Evolutionary conservation across 495 filamentous ascomycete genomes (phyloP).

Genomic region (Hypoxylon lenormandii): DNA sequence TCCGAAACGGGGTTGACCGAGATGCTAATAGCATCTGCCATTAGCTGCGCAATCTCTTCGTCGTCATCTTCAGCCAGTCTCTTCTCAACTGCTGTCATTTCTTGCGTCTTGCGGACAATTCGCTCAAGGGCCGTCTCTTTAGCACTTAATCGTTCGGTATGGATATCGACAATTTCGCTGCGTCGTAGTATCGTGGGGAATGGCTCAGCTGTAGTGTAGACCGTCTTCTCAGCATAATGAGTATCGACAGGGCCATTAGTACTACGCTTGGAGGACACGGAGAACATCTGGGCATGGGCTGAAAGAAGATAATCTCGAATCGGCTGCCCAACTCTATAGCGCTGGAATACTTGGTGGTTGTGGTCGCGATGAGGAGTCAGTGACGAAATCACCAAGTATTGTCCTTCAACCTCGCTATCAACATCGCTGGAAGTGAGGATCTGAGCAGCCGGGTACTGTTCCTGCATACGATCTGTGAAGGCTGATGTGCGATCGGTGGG

Average conservation of each 20-base stretch:
- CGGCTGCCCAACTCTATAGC: slow-evolving; percentile 80
- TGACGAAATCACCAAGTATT: slow-evolving; percentile 86
- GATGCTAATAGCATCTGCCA: slow-evolving; percentile 78
- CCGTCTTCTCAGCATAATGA: slow-evolving; percentile 84
- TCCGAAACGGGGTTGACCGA: slow-evolving; percentile 76
- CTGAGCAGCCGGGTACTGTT: slow-evolving; percentile 88
- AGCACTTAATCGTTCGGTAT: slow-evolving; percentile 73
- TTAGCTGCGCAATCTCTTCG: slow-evolving; percentile 65
- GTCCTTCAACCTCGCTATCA: slow-evolving; percentile 82
- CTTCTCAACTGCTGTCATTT: slow-evolving; percentile 79
- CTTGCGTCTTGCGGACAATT: slow-evolving; percentile 89
- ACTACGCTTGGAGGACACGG: slow-evolving; percentile 74
- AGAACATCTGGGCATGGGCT: slow-evolving; percentile 77
- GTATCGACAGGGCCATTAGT: slow-evolving; percentile 72
- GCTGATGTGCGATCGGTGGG: slow-evolving; percentile 78
- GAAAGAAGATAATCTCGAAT: slow-evolving; percentile 87
- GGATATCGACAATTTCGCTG: slow-evolving; percentile 80
- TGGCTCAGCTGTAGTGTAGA: slow-evolving; percentile 84
- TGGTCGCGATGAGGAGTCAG: slow-evolving; percentile 86
- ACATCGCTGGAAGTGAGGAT: slow-evolving; percentile 77
- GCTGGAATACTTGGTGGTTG: slow-evolving; percentile 86
- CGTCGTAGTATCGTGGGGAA: slow-evolving; percentile 93
- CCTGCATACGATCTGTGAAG: slow-evolving; percentile 93
- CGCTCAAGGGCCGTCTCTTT: slow-evolving; percentile 90
- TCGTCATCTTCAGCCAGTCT: slow-evolving; percentile 78